Conservation (phyloP, 495 filamentous ascomycete genomes). For the Pyronema omphalodes region DNA sequence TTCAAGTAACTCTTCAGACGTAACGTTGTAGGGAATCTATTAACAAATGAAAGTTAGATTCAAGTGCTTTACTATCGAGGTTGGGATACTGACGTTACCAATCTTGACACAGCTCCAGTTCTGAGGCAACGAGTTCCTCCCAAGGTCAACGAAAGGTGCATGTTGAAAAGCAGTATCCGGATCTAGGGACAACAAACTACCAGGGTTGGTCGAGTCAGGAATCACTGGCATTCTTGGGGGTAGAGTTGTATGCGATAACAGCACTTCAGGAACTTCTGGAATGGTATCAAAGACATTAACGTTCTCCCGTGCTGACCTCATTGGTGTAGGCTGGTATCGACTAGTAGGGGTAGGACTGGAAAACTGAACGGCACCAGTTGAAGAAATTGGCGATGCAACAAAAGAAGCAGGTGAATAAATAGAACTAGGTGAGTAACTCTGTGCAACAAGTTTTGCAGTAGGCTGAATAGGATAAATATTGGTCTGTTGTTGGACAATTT, state of each 20-base stretch:
- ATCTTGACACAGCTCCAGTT: slow-evolving; percentile 24
- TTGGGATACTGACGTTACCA: slow-evolving; percentile 16
- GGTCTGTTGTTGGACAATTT: not conserved
- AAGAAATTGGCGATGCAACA: not conserved
- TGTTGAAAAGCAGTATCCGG: slow-evolving; percentile 24
- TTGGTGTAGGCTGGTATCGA: not conserved
- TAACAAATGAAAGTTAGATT: not conserved
- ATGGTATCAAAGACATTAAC: not conserved
- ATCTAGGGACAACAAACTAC: slow-evolving; percentile 18
- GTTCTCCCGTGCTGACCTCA: not conserved
- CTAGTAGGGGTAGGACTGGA: not conserved
- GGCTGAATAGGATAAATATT: not conserved
- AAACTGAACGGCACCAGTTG: slow-evolving; percentile 1
- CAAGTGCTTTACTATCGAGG: not conserved
- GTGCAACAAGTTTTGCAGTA: not conserved
- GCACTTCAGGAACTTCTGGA: slow-evolving; percentile 5
- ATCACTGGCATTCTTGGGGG: slow-evolving; percentile 1
- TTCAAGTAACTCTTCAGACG: slow-evolving; percentile 18
- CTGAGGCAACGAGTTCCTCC: slow-evolving; percentile 20
- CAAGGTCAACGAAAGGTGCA: slow-evolving; percentile 22
- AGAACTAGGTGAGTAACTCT: not conserved
- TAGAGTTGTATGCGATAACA: not conserved
- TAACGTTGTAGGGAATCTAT: slow-evolving; percentile 24
- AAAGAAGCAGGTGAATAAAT: slow-evolving; percentile 1
- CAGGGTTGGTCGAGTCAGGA: slow-evolving; percentile 6